Evolutionary conservation across 768 basidiomycete genomes (phyloP).

Genomic region (Boletus huronensis): DNA sequence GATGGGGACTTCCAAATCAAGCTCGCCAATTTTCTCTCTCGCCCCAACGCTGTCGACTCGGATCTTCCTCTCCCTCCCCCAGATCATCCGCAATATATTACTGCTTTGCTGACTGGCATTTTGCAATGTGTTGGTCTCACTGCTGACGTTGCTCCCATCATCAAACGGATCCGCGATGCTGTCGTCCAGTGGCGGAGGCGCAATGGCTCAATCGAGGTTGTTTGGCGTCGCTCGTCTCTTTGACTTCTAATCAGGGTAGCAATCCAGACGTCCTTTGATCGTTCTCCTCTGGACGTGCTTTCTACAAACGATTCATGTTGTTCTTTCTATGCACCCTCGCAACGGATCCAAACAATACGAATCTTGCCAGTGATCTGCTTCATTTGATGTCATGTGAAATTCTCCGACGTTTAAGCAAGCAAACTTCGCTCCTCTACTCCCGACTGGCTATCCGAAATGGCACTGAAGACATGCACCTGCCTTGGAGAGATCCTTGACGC

Average conservation of each 20-base stretch:
- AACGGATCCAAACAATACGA: conserved; percentile 6
- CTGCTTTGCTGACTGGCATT: neutral
- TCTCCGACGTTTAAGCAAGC: conserved; percentile 15
- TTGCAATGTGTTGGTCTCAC: conserved; percentile 8
- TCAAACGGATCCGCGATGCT: conserved; percentile 27
- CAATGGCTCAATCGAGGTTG: neutral
- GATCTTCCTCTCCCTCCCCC: neutral
- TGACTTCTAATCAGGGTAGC: conserved; percentile 33
- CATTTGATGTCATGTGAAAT: conserved; percentile 23
- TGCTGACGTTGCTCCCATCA: conserved; percentile 15
- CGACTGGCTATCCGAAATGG: conserved; percentile 36
- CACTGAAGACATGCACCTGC: conserved; percentile 28
- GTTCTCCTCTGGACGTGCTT: conserved; percentile 3
- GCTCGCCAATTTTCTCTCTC: conserved; percentile 19
- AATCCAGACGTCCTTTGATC: conserved; percentile 24
- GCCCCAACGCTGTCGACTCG: conserved; percentile 7
- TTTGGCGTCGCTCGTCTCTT: conserved; percentile 30
- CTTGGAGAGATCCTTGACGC: conserved; percentile 22
- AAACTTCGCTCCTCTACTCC: conserved; percentile 11
- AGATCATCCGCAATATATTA: neutral
- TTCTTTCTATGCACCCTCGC: conserved; percentile 35
- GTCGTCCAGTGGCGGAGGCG: conserved; percentile 5
- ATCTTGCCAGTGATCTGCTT: conserved; percentile 22
- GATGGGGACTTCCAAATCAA: conserved; percentile 12
- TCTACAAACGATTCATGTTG: conserved; percentile 47